Evolutionary conservation across 257 asterid genomes (phyloP).

Genomic region (Plantago ovata): DNA sequence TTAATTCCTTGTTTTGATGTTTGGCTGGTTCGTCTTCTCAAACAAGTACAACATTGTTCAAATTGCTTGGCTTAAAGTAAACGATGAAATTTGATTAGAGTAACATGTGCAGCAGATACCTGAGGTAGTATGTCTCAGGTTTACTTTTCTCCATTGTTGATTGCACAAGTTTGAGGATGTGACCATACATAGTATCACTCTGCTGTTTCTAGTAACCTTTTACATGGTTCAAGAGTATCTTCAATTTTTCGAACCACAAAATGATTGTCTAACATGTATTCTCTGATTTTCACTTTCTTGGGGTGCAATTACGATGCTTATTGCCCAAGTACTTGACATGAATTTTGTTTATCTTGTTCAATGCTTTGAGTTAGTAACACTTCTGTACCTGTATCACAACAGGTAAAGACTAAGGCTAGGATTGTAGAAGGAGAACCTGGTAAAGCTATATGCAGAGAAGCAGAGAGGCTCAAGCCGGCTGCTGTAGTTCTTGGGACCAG

Average conservation of each 20-base stretch:
- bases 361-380: background rate
- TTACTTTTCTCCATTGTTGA: background rate
- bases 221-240: constrained; percentile 11
- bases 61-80: background rate
- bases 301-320: background rate
- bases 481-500: constrained; percentile 92
- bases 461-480: constrained; percentile 83
- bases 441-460: constrained; percentile 84
- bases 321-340: background rate
- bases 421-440: constrained; percentile 98
- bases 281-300: background rate
- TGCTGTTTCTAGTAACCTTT: background rate
- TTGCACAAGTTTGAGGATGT: background rate
- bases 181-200: background rate
- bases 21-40: too few species aligned
- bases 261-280: background rate
- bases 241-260: background rate
- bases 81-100: background rate
- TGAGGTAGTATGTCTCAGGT: background rate
- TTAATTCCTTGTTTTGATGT: too few species aligned
- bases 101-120: background rate
- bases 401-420: constrained; percentile 75
- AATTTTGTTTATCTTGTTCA: background rate
- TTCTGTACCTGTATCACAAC: constrained; percentile 8
- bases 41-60: background rate